phyloP scores from a whole-genome alignment of 345 rosid genomes.

The Ceriops tagal region DNA sequence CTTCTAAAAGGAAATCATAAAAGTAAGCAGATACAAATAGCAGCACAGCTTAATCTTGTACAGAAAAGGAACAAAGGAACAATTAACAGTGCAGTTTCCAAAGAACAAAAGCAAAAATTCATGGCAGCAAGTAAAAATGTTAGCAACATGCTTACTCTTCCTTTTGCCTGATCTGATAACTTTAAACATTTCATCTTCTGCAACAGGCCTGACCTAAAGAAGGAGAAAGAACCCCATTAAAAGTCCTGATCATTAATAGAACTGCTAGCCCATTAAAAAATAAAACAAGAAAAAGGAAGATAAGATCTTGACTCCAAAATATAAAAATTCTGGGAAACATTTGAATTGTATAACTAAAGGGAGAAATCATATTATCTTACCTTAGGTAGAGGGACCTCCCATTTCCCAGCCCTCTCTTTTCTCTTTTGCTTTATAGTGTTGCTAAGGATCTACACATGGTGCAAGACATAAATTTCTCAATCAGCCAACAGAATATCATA shows the following conservation, averaged over 20 bases:
- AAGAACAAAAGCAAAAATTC: too few relatives aligned
- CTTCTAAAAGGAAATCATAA: too few relatives aligned
- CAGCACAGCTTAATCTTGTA: too few relatives aligned
- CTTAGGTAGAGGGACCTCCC: conserved; percentile 97
- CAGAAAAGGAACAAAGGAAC: background rate
- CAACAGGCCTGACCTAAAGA: conserved; percentile 90
- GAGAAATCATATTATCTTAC: conserved; percentile 25
- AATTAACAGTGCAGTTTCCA: background rate
- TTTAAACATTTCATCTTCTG: conserved; percentile 98
- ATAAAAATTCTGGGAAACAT: background rate
- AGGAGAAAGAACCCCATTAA: conserved; percentile 10
- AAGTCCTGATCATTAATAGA: background rate
- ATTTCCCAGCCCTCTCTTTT: conserved; percentile 93
- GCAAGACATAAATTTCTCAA: background rate
- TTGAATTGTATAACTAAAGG: too few relatives aligned
- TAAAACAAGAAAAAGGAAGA: background rate
- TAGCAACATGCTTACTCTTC: conserved; percentile 53
- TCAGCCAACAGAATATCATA: background rate
- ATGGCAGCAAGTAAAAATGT: too few relatives aligned
- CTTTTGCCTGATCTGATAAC: conserved; percentile 85
- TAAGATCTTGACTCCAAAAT: background rate
- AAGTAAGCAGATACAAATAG: too few relatives aligned
- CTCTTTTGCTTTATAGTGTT: conserved; percentile 93
- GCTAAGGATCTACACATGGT: conserved; percentile 62
- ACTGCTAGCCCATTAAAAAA: background rate